phyloP scores from a whole-genome alignment of 2,329 filamentous ascomycete species.

The Chaetomium globosum region DNA sequence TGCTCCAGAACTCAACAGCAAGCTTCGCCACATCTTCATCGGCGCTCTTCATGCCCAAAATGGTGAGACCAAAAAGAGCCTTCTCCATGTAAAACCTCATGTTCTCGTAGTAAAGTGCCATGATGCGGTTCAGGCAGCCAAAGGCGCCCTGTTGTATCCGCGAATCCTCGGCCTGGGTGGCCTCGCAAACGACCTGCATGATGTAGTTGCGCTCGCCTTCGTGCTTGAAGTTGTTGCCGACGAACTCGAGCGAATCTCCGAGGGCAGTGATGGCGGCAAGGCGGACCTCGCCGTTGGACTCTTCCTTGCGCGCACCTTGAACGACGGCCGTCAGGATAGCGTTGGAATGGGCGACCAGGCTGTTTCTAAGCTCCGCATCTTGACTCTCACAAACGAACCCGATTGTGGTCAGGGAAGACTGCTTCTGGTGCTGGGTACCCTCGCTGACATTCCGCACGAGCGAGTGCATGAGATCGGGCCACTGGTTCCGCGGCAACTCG shows the following conservation, averaged over 20 bases:
- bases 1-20: constrained; percentile 99
- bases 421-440: constrained; percentile 86
- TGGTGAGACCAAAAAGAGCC: constrained; percentile 94
- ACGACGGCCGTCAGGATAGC: constrained; percentile 97
- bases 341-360: constrained; percentile 85
- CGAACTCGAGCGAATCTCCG: constrained; percentile 95
- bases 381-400: constrained; percentile 98
- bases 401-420: constrained; percentile 92
- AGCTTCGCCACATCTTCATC: constrained; percentile 98
- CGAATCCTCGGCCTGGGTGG: constrained; percentile 87
- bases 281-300: constrained; percentile 86
- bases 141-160: constrained; percentile 95
- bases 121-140: constrained; percentile 96
- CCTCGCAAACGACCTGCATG: constrained; percentile 99
- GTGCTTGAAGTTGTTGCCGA: constrained; percentile 97
- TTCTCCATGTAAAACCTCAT: constrained; percentile 99
- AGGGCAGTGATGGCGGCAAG: constrained; percentile 91
- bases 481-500: constrained; percentile 90
- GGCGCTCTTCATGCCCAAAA: constrained; percentile 96
- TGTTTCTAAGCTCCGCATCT: constrained; percentile 79
- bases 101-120: constrained; percentile 98
- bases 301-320: constrained; percentile 95
- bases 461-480: constrained; percentile 84
- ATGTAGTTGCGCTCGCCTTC: constrained; percentile 99
- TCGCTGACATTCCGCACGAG: constrained; percentile 91